Evolutionary conservation across 176 grass and related monocot species (phyloP), one percentile per base, ranked within the genome.

Genomic region (Hyparrhenia diplandra): DNA sequence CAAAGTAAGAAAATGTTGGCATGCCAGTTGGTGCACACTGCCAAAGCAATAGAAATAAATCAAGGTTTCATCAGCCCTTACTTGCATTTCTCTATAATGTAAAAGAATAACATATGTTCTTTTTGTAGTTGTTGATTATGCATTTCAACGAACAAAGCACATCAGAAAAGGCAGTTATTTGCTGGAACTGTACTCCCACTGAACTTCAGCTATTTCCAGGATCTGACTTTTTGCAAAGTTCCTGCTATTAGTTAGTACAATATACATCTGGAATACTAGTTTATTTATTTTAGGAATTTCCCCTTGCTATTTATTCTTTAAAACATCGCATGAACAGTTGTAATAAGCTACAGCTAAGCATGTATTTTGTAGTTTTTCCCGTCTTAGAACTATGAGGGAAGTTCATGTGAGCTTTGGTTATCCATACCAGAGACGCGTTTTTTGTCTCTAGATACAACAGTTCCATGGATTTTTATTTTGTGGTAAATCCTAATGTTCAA

Each of bases 181-280:
- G 75, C 70, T 95, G 73, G 96, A 98, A 80, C 85, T 98, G 85
- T 98, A 95, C 86, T 95, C 40, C n/a, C n/a, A 81, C 96, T 9
- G 92, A 98, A 64, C 92, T 98, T 88, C 90, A 91, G 84, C 85
- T 98, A 42, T 98, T n/a, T 98, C 79, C 88, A 93, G 76, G 92
- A 91, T 69, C 64, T 98, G 34, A 90, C 96, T 37, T n/a, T n/a
- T 81, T 76, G 77, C 86, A 87, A 75, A 93, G 93, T 71, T 89
- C 86, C 6, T 72, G 6, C 66, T 86, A n/a, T n/a, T n/a, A 90
- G 96, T 98, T 82, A 29, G 39, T 21, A 32, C 3, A 18, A 49
- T 67, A 31, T 86, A 39, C 39, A 70, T 43, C 40, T 74, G 5
- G 21, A 17, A 47, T 71, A 69, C 24, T 70, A 25, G 2, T n/a